Evolutionary conservation across 192 early-diverging fungal genomes (phyloP), one percentile per base, ranked within the genome.

Genomic region (Coemansia sp.): DNA sequence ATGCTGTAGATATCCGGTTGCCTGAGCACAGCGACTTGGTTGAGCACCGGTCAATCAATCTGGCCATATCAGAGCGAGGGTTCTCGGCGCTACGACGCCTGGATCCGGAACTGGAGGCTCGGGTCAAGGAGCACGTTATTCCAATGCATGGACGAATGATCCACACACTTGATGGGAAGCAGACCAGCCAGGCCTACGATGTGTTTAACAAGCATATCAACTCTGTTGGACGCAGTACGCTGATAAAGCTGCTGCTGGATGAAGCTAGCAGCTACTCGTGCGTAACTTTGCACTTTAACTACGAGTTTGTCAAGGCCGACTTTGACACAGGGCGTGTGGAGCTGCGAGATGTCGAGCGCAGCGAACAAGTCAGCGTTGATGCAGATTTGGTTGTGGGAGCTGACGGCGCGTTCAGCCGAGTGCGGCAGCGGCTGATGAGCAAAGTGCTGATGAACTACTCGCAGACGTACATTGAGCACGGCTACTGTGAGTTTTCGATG

Each of bases 141-240:
- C 96, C 94, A 2, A 97, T 98, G 94, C 86, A 87, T 47, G 94
- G 92, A 10, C 84, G 96, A 45, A 93, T 97, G 93, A 87, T 98
- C 25, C 96, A 98, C 69, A 52, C 87, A 10, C 85, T 78, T 1
- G 83, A 86, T 25, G 93, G 92, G 4, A 68, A 74, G 48, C 90
- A 89, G 62, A 71, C 78, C 29, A 89, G 87, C 62, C 94, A 96
- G 81, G 76, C 86, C 3, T 98, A 98, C 82, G 92, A 92, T 63
- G 84, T 93, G 60, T 88, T 90, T 82, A 91, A 89, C 45, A 88
- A 93, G 87, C 89, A 89, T 74, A 98, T 96, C 70, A 94, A 98
- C 86, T 94, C 94, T 35, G 88, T 97, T 0, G 94, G 94, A 69
- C 84, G 96, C 38, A 89, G 89, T 55, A 69, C 80, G 45, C 84